Evolutionary conservation across 176 grass and related monocot species (phyloP), one percentile per base, ranked within the genome.

Genomic region (Oryza brachyantha): DNA sequence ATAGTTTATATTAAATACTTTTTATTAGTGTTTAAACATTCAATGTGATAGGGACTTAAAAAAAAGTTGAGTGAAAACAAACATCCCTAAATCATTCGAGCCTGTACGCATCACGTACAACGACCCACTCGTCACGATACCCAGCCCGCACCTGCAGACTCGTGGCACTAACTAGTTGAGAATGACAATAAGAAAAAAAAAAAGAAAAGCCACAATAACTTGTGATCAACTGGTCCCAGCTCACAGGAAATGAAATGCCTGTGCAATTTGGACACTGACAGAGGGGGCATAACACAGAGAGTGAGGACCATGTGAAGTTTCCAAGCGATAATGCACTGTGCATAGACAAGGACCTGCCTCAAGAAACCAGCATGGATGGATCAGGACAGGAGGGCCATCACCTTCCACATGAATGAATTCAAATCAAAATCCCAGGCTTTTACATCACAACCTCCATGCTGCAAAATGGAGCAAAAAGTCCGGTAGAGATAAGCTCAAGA

Each of bases 341-440:
- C 34, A 13, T 16, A 0, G 61, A 83, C 6, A 66, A 38, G 43
- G 25, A 32, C 34, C 29, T 3, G 25, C 17, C 68, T 25, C 14
- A 83, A 83, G 24, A 83, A 83, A 17, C 26, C 35, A 83, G 28
- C 72, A 57, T 10, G 52, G 21, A 57, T 9, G 61, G 17, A 57
- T 31, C 42, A 66, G 61, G 43, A 32, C 81, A 42, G 48, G 48
- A 28, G 2, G 27, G 29, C 66, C 17, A 62, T 31, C 68, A 1
- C 29, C 21, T 70, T 64, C 8, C 42, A 22, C 69, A 32, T 32
- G 31, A 32, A 73, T 27, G 80, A 31, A 35, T 21, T 65, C 42
- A 40, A 54, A 66, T 52, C 42, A 40, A 74, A 32, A 66, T 29
- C 37, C 24, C 34, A 42, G 45, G 16, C n/a, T n/a, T 7, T 55